Evolutionary conservation across 139 green algal species (phyloP), one percentile per base, ranked within the genome.

Genomic region (Chlorella sp.): DNA sequence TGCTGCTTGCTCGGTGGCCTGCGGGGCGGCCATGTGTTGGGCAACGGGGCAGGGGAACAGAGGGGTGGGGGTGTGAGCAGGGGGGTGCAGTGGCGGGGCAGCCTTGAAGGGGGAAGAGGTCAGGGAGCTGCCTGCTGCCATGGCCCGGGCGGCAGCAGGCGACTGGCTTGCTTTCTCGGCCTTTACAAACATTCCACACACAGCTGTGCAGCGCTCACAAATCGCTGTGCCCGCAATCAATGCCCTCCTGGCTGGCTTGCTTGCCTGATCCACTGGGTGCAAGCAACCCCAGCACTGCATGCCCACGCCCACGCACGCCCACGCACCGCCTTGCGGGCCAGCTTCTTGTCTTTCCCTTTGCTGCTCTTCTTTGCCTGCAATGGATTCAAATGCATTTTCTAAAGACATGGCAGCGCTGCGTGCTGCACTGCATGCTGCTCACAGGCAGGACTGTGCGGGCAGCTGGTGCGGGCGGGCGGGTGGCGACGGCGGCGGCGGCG

Each of bases 271-370:
- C n/a, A n/a, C n/a, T n/a, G n/a, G n/a, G n/a, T n/a, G n/a, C n/a
- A n/a, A n/a, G n/a, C n/a, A n/a, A n/a, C n/a, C n/a, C n/a, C n/a
- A n/a, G n/a, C n/a, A n/a, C n/a, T n/a, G n/a, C n/a, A n/a, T 76
- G 39, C n/a, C 15, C 68, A 40, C 11, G 40, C 26, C 68, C 30
- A 18, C 14, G 3, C 18, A 18, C 71, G 3, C 16, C 28, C 15
- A 75, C 87, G 28, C 64, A 92, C 89, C 76, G 77, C 85, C 30
- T 92, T 92, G 36, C 80, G 77, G 1, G 42, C 60, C 22, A 88
- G 36, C 86, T 92, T 92, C 69, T 90, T 90, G 37, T 90, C 85
- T 48, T 90, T 92, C 1, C 90, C 86, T 40, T 90, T 92, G 34
- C 60, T 68, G 7, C 40, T 34, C 80, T 90, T 90, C 34, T 89